Evolutionary conservation across 2,329 filamentous ascomycete species (phyloP), one percentile per base, ranked within the genome.

Genomic region (Apiospora hydei): DNA sequence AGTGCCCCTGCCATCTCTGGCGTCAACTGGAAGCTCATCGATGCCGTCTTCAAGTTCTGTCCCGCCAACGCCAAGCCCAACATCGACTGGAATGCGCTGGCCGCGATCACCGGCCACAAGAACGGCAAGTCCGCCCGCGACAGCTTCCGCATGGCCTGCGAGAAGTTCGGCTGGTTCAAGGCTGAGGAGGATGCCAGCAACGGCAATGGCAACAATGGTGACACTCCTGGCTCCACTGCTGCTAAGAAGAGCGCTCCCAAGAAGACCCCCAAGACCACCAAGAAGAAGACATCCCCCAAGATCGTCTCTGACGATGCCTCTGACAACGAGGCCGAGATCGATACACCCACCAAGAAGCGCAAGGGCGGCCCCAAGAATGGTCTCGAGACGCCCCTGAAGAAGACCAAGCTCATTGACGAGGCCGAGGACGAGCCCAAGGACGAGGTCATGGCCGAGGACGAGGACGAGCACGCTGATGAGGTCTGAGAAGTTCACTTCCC

Each of bases 281-380:
- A 38, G 18, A 41, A 64, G 57, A 41, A 64, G 7, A 3, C 34
- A 10, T 4, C 30, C 18, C 2, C 34, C 30, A 64, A 41, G 18
- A 7, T n/a, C 10, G 8, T 13, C 21, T 18, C 4, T 41, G 57
- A 41, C 4, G 57, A 64, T 64, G 34, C 3, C 10, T 64, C 57
- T 3, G 34, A 4, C 34, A 34, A 14, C 18, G 57, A 64, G 57
- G 10, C 34, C 34, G 34, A 38, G 3, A 38, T 24, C 34, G 57
- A 64, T 7, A n/a, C 57, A 6, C 57, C 57, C 18, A n/a, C 57
- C 8, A 64, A 64, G 57, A 64, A 64, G 57, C 57, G 57, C 34
- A 64, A 64, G 57, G 4, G 8, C 57, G 13, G 14, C 21, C 8
- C 13, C 53, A 10, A 11, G 34, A 41, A 64, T 16, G 30, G 30